Evolutionary conservation across 1,284 basidiomycete genomes (phyloP).

Genomic region (Ustilago hordei): DNA sequence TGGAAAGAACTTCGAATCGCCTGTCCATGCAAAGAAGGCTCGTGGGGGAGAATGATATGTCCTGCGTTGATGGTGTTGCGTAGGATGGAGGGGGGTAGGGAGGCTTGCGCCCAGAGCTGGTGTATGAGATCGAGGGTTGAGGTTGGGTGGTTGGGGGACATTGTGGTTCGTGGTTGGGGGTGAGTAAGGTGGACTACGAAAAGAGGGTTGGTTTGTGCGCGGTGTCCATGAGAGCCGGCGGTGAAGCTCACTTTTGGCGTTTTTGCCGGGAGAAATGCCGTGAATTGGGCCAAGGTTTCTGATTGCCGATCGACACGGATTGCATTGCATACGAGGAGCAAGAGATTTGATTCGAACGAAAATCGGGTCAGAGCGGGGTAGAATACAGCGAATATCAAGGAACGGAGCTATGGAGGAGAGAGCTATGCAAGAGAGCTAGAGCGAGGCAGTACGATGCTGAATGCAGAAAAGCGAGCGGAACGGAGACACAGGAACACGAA

Average conservation of each 20-base stretch:
- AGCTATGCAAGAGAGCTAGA: no score
- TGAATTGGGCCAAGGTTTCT: no score
- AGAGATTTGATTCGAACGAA: no score
- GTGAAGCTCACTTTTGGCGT: no score
- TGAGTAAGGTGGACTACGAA: no score
- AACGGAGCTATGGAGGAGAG: no score
- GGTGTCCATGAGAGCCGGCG: no score
- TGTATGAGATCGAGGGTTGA: constrained; percentile 12
- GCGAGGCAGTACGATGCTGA: neutral
- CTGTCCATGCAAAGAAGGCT: constrained; percentile 19
- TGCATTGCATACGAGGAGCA: no score
- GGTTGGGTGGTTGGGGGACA: neutral
- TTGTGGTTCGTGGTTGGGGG: no score
- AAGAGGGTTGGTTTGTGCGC: no score
- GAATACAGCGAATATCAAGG: constrained; percentile 1
- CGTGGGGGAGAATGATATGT: constrained; percentile 4
- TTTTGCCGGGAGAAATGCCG: no score
- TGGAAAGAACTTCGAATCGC: constrained; percentile 25
- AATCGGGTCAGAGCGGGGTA: neutral
- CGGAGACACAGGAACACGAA: neutral
- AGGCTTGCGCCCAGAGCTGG: constrained; percentile 26
- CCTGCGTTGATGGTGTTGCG: constrained; percentile 17
- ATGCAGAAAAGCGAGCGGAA: neutral
- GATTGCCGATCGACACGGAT: no score
- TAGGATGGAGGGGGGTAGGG: constrained; percentile 8